phyloP scores from a whole-genome alignment of 768 basidiomycete genomes.

The Kwoniella mangroviensis region DNA sequence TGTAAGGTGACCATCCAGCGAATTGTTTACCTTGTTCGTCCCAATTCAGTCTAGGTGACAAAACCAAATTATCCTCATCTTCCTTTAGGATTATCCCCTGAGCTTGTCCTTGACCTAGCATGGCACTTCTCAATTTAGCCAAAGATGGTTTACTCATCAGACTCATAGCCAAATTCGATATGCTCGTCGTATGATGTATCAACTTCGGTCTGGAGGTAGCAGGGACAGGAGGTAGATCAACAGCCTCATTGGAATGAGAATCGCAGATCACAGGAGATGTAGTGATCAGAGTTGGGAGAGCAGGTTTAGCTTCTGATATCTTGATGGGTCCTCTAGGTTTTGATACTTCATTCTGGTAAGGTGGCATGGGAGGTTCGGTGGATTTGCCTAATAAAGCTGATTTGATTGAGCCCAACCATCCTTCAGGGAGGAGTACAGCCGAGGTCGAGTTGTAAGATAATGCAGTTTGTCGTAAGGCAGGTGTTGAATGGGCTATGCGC shows the following conservation, averaged over 20 bases:
- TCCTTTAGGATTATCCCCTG: not conserved
- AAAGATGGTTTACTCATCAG: constrained; percentile 34
- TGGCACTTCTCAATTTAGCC: constrained; percentile 30
- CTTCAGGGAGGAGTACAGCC: constrained; percentile 19
- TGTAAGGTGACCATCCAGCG: constrained; percentile 41
- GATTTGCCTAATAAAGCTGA: constrained; percentile 23
- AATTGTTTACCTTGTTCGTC: constrained; percentile 37
- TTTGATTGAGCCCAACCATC: constrained; percentile 38
- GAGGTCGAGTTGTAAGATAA: not conserved
- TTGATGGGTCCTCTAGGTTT: constrained; percentile 16
- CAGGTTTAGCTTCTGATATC: constrained; percentile 30
- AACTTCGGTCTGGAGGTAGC: not conserved
- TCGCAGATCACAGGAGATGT: constrained; percentile 52
- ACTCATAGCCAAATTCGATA: constrained; percentile 28
- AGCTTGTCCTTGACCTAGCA: constrained; percentile 6
- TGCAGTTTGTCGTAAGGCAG: constrained; percentile 26
- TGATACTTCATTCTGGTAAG: constrained; percentile 1
- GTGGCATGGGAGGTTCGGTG: not conserved
- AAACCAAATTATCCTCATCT: constrained; percentile 22
- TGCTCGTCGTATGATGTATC: constrained; percentile 1
- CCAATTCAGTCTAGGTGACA: constrained; percentile 41
- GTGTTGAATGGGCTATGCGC: constrained; percentile 42
- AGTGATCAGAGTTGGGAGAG: constrained; percentile 43
- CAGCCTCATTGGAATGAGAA: constrained; percentile 43
- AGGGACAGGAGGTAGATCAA: constrained; percentile 53